Evolutionary conservation across 2,329 filamentous ascomycete genomes (phyloP), one percentile per base, ranked within the genome.

Genomic region (Esteya vermicola): DNA sequence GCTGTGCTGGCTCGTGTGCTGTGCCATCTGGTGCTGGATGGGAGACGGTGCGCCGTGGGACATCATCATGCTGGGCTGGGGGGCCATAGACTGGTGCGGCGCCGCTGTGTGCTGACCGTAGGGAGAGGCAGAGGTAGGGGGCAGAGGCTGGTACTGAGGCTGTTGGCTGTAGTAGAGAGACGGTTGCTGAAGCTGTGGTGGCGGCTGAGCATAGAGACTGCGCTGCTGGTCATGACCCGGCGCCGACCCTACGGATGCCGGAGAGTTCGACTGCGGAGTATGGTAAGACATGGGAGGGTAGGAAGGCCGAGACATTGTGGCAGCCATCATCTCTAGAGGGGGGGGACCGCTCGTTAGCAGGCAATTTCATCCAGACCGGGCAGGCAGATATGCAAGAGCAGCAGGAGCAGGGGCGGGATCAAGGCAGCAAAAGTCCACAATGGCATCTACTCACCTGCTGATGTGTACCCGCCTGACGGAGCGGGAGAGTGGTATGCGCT

Each of bases 211-310:
- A 60, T 95, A 96, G 56, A 96, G 74, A 52, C 77, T 80, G 50
- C 88, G 72, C 63, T 93, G 85, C 54, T 89, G 85, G 55, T 96
- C 89, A 61, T 94, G 86, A 42, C 78, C 73, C 43, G 86, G 85
- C 19, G 85, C 81, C 26, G 89, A 95, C 47, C 88, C 83, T 52
- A 95, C 88, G 38, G 88, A 93, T 30, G 85, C 85, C 36, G 89
- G 89, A 41, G 89, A 94, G 61, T 89, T 93, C 42, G 88, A 93
- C 64, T 95, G 88, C 41, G 88, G 86, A 16, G 88, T 93, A 60
- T 95, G 85, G 58, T 95, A 95, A 25, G 70, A 71, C 56, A 94
- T 93, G 45, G 85, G 85, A 51, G 88, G 88, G 57, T 93, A 94
- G 35, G 78, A 73, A 51, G 79, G 75, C 59, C 80, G 75, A 60